Evolutionary conservation across 352 stramenopile genomes (phyloP), one percentile per base, ranked within the genome.

Genomic region (Globisporangium nunn): DNA sequence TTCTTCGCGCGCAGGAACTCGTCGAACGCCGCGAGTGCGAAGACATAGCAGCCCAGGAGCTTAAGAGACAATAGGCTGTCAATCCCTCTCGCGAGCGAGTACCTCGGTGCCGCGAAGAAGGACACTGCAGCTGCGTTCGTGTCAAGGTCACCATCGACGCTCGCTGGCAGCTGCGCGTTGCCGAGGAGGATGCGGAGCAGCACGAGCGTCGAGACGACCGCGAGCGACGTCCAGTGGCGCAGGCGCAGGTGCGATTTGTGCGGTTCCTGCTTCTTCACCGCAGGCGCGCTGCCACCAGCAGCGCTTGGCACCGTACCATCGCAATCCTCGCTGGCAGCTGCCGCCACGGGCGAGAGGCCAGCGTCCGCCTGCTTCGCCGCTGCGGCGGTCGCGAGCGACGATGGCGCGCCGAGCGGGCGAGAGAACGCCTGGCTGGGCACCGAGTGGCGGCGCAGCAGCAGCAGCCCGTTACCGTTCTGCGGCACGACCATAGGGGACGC

Each of bases 21-120:
- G 30, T 89, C 79, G 60, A 84, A 89, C 6, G 72, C 48, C 29
- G 87, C 68, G 17, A 89, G 61, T 0, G 62, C 72, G 39, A 85
- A 28, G 1, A 85, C 48, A 50, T 82, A 87, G 57, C 63, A 69
- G 6, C 59, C 63, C 11, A 89, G 58, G 37, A 83, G 64, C 11
- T 74, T 72, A 41, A 89, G 61, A 1, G 76, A 84, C 6, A 81
- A 63, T 33, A 89, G 41, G 10, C 63, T 67, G 56, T 89, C 77
- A 5, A 83, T 41, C 31, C 62, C 64, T 23, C 62, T 56, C 35
- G 73, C 61, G 37, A 69, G 31, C 33, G 50, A 28, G 15, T 12
- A 48, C 44, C 41, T 30, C 33, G 14, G 55, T 14, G 6, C 46
- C 14, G 37, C 10, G 37, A 41, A 41, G 37, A 41, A 12, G 11